Base-by-base conservation (phyloP, 208 protist genomes). In the Acanthamoeba sp. region DNA sequence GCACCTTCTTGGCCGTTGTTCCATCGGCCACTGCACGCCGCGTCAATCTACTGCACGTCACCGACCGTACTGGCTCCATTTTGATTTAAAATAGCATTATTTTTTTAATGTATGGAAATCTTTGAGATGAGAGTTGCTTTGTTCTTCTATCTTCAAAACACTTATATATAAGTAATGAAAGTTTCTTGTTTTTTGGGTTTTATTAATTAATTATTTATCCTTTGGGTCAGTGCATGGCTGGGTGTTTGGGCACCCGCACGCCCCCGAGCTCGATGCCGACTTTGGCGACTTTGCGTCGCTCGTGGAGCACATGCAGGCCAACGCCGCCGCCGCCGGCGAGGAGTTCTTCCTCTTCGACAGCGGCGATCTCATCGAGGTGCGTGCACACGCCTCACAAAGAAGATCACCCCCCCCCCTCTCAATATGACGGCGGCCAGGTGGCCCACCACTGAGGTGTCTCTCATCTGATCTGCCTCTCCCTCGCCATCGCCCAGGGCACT, bases 281-380 rank as follows among this genome's bases (percentile, higher is more conserved):
- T 94, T 94, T 34, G 92, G 92, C 38, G 92, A 94, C 80, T 90
- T 94, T 45, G 92, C 92, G 24, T 80, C 57, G n/a, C 59, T 94
- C 22, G 78, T 94, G 29, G 55, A 87, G 20, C 92, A 94, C 64
- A 94, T 94, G 92, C 69, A 59, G 40, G 76, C 36, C 36, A 90
- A 94, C 76, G 92, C 92, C 18, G 92, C 92, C 20, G 92, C 40
- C 16, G 62, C 55, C 22, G 76, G 78, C 9, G 78, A 94, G 48
- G 92, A 94, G 71, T 90, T 95, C 82, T 69, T 95, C 71, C 66
- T 94, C 62, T 94, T 95, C 69, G 90, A 95, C 91, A 94, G 64
- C n/a, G 94, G 94, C 22, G 94, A 95, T 40, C 32, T 94, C 48
- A 85, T 94, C 38, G 91, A 95, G 50, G 87, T 92, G 59, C 59